Percentiles rank a stretch among this genome's conserved stretches.
phyloP scores from a whole-genome alignment of 2,329 filamentous ascomycete species.

The Aspergillus piperis region DNA sequence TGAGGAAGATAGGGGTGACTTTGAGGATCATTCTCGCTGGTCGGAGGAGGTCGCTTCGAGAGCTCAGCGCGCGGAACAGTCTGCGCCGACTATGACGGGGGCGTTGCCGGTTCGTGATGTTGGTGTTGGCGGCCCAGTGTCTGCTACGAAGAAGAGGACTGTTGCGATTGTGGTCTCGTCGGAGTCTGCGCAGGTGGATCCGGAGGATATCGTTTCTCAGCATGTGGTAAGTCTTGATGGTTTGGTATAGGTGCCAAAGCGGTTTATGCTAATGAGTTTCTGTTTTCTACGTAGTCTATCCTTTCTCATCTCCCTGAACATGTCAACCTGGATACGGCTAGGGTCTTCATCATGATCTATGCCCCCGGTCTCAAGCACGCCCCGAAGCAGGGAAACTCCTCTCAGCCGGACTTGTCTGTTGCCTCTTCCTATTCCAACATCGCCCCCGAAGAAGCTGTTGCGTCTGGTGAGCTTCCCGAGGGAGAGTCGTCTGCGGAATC shows the following conservation, averaged over 20 bases:
- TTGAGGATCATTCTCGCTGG: conserved; percentile 86
- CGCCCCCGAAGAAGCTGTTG: conserved; percentile 64
- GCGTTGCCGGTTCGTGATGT: conserved; percentile 36
- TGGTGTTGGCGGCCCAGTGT: conserved; percentile 31
- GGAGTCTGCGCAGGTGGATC: conserved; percentile 63
- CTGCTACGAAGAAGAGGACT: conserved; percentile 60
- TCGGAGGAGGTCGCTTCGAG: conserved; percentile 82
- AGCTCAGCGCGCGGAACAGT: conserved; percentile 39
- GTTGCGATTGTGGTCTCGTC: conserved; percentile 90
- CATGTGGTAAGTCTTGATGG: conserved; percentile 68
- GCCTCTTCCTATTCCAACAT: conserved; percentile 88
- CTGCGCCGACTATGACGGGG: conserved; percentile 32
- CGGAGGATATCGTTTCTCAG: conserved; percentile 63
- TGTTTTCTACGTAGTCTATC: conserved; percentile 62
- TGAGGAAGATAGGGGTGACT: conserved; percentile 78
- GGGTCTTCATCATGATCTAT: conserved; percentile 88
- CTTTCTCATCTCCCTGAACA: conserved; percentile 83
- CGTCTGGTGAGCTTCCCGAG: conserved; percentile 45
- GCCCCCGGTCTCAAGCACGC: conserved; percentile 74
- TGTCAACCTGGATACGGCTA: conserved; percentile 70
- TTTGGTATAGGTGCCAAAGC: not conserved
- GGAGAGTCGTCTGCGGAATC: conserved; percentile 51
- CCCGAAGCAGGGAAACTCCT: conserved; percentile 38
- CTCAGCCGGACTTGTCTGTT: conserved; percentile 64
- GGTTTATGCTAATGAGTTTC: conserved; percentile 12